phyloP scores from a whole-genome alignment of 106 monocot species.

The Narthecium ossifragum region DNA sequence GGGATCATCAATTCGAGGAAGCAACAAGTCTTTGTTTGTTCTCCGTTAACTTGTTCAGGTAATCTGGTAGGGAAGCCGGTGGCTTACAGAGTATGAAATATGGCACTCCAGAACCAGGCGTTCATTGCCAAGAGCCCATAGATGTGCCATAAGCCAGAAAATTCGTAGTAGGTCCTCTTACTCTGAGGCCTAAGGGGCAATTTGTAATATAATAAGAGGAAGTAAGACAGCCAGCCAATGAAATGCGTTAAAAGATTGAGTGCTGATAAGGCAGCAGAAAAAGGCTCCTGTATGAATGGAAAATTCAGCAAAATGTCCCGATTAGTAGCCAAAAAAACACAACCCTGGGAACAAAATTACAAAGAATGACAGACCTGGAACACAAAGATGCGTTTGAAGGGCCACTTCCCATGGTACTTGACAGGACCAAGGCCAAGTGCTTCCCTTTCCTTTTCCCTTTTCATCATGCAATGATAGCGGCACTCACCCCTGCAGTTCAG shows the following conservation, averaged over 20 bases:
- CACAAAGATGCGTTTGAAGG: conserved; percentile 61
- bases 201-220: conserved; percentile 58
- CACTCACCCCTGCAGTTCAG: conserved; percentile 71
- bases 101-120: conserved; percentile 95
- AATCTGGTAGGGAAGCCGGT: conserved; percentile 6
- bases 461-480: conserved; percentile 77
- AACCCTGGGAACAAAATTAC: no score
- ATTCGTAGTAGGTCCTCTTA: conserved; percentile 86
- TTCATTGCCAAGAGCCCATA: conserved; percentile 87
- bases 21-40: no score
- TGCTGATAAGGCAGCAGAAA: conserved; percentile 74
- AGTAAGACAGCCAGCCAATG: conserved; percentile 84
- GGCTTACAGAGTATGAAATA: conserved; percentile 80
- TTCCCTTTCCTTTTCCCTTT: conserved; percentile 58
- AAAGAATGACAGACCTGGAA: conserved; percentile 60
- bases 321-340: background rate
- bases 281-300: conserved; percentile 96
- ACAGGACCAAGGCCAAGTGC: conserved; percentile 56
- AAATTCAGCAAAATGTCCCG: background rate
- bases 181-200: conserved; percentile 73
- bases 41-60: no score
- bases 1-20: background rate
- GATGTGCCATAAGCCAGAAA: conserved; percentile 87
- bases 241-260: conserved; percentile 84
- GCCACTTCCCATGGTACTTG: conserved; percentile 95